Base-by-base conservation (phyloP, 331 rosid genomes). In the Telfairia occidentalis region DNA sequence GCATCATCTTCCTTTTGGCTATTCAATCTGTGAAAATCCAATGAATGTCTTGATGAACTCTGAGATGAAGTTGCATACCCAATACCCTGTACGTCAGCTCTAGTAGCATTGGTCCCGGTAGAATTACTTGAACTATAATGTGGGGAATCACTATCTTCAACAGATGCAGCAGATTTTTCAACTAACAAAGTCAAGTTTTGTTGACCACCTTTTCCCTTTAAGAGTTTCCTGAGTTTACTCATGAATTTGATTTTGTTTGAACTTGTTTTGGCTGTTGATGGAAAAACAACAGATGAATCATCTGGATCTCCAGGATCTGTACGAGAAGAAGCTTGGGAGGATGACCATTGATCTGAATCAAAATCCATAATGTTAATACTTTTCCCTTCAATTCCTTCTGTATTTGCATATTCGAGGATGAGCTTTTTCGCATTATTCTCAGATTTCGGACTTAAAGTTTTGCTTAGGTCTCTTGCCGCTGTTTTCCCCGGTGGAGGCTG, bases 401-500 rank as follows among this genome's bases (percentile, higher is more conserved):
- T 53, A 49, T 81, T 82, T 79, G 97, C 97, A 80, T 95, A 95
- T 40, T 92, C 92, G 45, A 95, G 83, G 73, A 95, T 92, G 42
- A 95, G 92, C 75, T 83, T 87, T 81, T 92, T 92, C 13, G 96
- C 97, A 80, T 85, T 92, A 81, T 83, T 84, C 89, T 88, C 97
- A 9, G 99, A 95, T 18, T 79, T 71, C 0, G 90, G 97, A 76
- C 97, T 95, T 55, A 90, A 74, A 45, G 86, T 82, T 70, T 78
- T 92, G 83, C 99, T 88, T 2, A 95, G 86, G 84, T 95, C 97
- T 78, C 93, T 85, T 30, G 99, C 99, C 73, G 52, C 86, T 10
- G 89, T 83, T 86, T 87, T 91, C 19, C 97, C 97, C 53, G 81
- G 7, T 35, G 87, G 80, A 0, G 93, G 88, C 81, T 84, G 93